Evolutionary conservation across 805 yeast species (phyloP), one percentile per base, ranked within the genome.

Genomic region (Metschnikowia baotianmanensis): DNA sequence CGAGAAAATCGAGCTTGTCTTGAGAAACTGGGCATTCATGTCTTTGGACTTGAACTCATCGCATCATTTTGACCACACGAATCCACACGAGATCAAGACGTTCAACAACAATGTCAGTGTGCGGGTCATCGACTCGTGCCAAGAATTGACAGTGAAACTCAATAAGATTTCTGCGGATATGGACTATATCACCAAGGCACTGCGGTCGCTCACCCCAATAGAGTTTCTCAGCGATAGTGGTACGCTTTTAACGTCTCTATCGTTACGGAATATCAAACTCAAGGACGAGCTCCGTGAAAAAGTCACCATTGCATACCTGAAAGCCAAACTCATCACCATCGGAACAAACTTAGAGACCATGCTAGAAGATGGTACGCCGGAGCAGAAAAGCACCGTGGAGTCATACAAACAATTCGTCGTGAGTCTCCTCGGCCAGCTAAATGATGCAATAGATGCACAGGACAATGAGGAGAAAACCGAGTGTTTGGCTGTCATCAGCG

Each of bases 401-500:
- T 56, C 82, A 8, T 83, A 82, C 55, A 78, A 78, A 51, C 61
- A 64, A 10, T 83, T 83, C 53, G 81, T 83, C 31, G 72, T 73
- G 33, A 76, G 77, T 30, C 59, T 83, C 35, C 61, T 83, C 19
- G 70, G 68, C 34, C 88, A 82, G 52, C 62, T 83, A 43, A 78
- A 80, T 40, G 63, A 61, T 12, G 77, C 84, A 3, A 74, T 80
- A 6, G 70, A 69, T 6, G 56, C 63, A 12, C 74, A 76, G 24
- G 85, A 83, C 51, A 69, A 73, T 15, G 73, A 76, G 30, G 76
- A 76, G 10, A 78, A 80, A 41, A 74, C 78, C 62, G 88, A 83
- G 54, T 82, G 87, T 50, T 67, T 83, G 40, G 78, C 79, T 0
- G 81, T 82, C 22, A 78, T 83, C 21, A 72, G 72, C 44, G 89